Conservation (phyloP, 208 protist species). For the Histomonas meleagridis region DNA sequence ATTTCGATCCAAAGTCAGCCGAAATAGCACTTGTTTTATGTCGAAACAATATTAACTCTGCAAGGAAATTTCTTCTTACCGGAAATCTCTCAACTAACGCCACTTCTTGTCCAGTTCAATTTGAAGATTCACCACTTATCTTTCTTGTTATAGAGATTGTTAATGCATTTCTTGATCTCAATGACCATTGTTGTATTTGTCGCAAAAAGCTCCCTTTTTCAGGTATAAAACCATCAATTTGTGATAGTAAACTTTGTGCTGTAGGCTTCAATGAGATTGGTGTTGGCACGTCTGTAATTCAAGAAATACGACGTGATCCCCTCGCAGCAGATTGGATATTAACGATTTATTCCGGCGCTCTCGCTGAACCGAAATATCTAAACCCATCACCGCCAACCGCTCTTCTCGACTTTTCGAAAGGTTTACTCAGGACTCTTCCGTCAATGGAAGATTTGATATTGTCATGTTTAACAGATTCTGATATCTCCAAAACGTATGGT, state of each 20-base stretch:
- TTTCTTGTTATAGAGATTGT: background rate
- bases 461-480: background rate
- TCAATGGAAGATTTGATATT: background rate
- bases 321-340: background rate
- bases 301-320: background rate
- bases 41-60: background rate
- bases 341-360: background rate
- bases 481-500: background rate
- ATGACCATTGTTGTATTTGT: constrained; percentile 12
- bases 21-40: background rate
- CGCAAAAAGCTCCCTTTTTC: background rate
- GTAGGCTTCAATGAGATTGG: background rate
- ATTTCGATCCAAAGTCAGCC: background rate
- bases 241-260: background rate
- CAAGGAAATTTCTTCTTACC: background rate
- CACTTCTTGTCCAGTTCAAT: background rate
- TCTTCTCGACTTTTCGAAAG: background rate
- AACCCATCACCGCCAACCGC: background rate
- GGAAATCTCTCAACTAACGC: background rate
- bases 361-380: background rate
- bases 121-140: background rate
- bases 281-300: background rate
- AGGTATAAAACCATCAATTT: background rate
- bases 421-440: background rate
- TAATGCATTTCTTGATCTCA: background rate